Base-by-base conservation (phyloP, 1,284 basidiomycete genomes). In the Neotropicomus parvogracilis region DNA sequence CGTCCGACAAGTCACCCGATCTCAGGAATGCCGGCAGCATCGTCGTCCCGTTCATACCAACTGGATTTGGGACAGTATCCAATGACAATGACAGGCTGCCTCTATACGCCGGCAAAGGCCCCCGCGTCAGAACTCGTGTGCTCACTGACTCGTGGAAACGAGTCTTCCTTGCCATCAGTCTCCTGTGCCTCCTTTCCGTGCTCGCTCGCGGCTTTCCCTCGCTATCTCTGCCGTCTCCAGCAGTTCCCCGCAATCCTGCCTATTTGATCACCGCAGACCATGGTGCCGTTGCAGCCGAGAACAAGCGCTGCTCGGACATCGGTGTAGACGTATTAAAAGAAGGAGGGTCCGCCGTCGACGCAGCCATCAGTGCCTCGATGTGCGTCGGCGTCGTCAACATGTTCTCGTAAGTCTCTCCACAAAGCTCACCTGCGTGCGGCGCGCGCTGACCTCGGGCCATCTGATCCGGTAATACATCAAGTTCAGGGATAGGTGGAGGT, bases 341-440 rank as follows among this genome's bases (percentile, higher is more conserved):
- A 7, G 92, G 91, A 27, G 95, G 95, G 14, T 94, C 90, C 54
- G 95, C 95, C 0, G 82, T 95, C 10, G 95, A 98, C 59, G 87
- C 94, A 1, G 86, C 85, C 0, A 80, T 97, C 44, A 83, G 85
- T 32, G 76, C 88, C 1, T 81, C 87, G 2, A 74, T 97, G 27
- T 97, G 94, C 63, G 79, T 82, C 32, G 93, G 93, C 3, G 86
- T 93, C 1, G 79, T 91, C 46, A 93, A 93, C 65, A 88, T 90
- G 78, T 97, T 95, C 67, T 88, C 88, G 75, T 89, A 58, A 63
- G 82, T 75, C 20, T 3, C 19, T 7, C 16, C 21, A n/a, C 24
- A 24, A 8, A 5, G 24, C 14, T 17, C 27, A 11, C 24, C 12
- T 24, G n/a, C n/a, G n/a, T n/a, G n/a, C 14, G 24, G 24, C 17